Base-by-base conservation (phyloP, 2,329 filamentous ascomycete species). In the Diaporthe sp. region DNA sequence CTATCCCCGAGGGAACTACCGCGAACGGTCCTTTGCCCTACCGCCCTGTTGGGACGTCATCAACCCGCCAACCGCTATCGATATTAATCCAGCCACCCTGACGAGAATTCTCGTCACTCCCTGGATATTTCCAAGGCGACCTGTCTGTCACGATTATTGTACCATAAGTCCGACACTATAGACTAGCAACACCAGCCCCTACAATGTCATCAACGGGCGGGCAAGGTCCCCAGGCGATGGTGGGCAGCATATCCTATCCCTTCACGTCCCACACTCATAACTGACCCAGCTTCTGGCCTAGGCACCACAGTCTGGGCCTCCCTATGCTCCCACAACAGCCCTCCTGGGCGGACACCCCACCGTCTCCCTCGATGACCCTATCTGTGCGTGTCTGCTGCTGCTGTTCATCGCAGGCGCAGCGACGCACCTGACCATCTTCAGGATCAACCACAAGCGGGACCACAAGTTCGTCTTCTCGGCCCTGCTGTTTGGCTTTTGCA, bases 381-480 rank as follows among this genome's bases (percentile, higher is more conserved):
- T 95, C 81, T 90, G 87, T 76, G 87, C 88, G 71, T 88, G 94
- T 74, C 90, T 95, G 77, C 82, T 95, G 19, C 81, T 84, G 55
- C 81, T 93, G 74, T 94, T 92, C 83, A 76, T 90, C 46, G 51
- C 80, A 62, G 87, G 85, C n/a, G 92, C 90, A 10, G 84, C 82
- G 22, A 78, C 85, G 75, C 90, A 94, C 86, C 90, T 93, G 87
- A 86, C 85, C 65, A 88, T 93, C 65, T 87, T 92, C 73, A 86
- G 87, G 76, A 79, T 85, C 75, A 94, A 91, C 85, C 83, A 80
- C 34, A 84, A 83, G 22, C 84, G 83, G 55, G 86, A 86, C 60
- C 88, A 90, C 81, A 92, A 91, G 79, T 93, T 93, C 81, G 76
- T 91, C 75, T 87, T 92, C 77, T 92, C 89, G 0, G 88, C 81